A percentile compares a stretch with the other conserved stretches of the same genome.
These are phyloP conservation scores for Boletus pseudo-olivaceus DNA, from an alignment of 768 basidiomycete genomes.

Conservation along the genomic window DNA sequence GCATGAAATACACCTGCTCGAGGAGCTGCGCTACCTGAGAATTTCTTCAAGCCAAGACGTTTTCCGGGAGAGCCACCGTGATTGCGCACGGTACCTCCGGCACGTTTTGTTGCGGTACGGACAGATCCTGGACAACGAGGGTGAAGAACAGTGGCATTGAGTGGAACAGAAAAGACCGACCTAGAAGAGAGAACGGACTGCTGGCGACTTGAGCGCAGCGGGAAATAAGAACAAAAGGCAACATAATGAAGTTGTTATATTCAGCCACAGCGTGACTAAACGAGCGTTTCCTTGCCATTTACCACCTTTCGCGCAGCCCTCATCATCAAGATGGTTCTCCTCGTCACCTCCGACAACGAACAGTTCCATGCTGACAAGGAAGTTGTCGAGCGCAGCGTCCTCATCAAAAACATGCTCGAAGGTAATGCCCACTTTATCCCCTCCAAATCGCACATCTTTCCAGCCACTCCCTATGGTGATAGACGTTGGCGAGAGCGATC, in stretches of 20 bases:
- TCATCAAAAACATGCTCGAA: slow-evolving; percentile 99
- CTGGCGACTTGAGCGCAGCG: slow-evolving; percentile 36
- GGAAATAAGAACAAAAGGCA: slow-evolving; percentile 36
- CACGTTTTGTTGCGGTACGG: slow-evolving; percentile 94
- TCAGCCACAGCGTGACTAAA: slow-evolving; percentile 18
- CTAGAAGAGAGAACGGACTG: slow-evolving; percentile 50
- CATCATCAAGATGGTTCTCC: slow-evolving; percentile 64
- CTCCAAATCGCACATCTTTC: neutral
- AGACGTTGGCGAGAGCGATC: slow-evolving; percentile 95
- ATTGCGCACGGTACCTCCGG: slow-evolving; percentile 92
- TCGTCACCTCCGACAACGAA: slow-evolving; percentile 95
- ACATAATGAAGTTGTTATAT: neutral
- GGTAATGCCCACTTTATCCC: slow-evolving; percentile 44
- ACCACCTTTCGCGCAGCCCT: slow-evolving; percentile 7
- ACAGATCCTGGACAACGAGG: slow-evolving; percentile 48
- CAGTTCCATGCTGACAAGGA: slow-evolving; percentile 91
- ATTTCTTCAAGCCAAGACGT: slow-evolving; percentile 93
- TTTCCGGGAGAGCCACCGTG: slow-evolving; percentile 91
- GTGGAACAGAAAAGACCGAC: slow-evolving; percentile 12
- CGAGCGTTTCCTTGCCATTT: neutral
- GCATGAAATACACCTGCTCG: slow-evolving; percentile 1
- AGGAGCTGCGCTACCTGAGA: slow-evolving; percentile 62
- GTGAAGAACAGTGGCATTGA: neutral
- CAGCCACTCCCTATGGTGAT: slow-evolving; percentile 5
- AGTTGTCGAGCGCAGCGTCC: slow-evolving; percentile 90